Base-by-base conservation (phyloP, 2,329 filamentous ascomycete species). In the Pochonia chlamydosporia region DNA sequence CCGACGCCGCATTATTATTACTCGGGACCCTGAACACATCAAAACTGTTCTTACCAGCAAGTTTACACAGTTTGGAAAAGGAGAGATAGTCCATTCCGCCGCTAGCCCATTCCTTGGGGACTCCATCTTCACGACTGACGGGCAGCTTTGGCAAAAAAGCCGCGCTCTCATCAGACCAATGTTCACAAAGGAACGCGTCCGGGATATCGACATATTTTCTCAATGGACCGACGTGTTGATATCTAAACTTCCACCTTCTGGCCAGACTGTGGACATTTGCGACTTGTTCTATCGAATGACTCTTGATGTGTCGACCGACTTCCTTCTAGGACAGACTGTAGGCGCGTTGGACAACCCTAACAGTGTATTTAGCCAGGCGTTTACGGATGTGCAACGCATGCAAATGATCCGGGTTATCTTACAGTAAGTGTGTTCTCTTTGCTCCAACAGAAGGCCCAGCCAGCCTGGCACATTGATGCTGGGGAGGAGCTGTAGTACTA, bases 21-120 rank as follows among this genome's bases (percentile, higher is more conserved):
- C 91, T 0, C 79, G 79, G 5, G 89, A 96, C 55, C 86, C 87
- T 1, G 89, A 95, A 59, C 96, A 96, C 61, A 86, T 95, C 70
- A 95, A 96, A 65, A 88, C 91, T 5, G 76, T 96, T 20, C 73
- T 96, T n/a, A 87, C 90, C 0, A 86, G 85, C 1, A 89, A 96
- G 60, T 96, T 96, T 60, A 47, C 55, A 35, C 87, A 95, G 60
- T 96, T 84, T 61, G 91, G 90, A 57, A 90, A 96, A 63, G 89
- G 90, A 6, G 68, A 81, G 52, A 66, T 73, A 20, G 95, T 95
- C 68, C 84, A 91, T 57, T 56, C 66, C 8, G 84, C 90, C 44
- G 95, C 86, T 85, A 74, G 79, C 48, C 79, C 82, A 13, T 95
- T 88, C 53, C 70, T 95, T 18, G 87, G 86, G 21, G 78, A 89